phyloP scores from a whole-genome alignment of 75 land plant species.

The Sequoia sempervirens region DNA sequence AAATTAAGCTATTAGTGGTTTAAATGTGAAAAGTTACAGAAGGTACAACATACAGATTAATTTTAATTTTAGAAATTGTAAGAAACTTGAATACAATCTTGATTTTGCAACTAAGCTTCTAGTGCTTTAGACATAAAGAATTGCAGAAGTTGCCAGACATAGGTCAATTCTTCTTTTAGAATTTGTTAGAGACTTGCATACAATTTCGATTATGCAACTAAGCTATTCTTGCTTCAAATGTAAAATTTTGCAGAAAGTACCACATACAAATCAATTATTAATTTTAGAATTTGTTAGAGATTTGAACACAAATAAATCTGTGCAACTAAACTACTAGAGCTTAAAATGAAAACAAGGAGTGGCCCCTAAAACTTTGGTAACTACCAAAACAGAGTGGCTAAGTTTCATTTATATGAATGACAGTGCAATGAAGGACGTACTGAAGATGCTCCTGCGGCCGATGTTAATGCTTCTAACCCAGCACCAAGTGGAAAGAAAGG shows the following conservation, averaged over 20 bases:
- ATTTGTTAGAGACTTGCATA: not conserved
- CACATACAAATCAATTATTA: not conserved
- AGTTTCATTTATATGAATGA: not conserved
- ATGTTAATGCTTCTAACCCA: conserved; percentile 47
- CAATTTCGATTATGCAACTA: not conserved
- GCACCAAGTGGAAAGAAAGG: conserved; percentile 57
- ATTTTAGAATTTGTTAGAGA: not conserved
- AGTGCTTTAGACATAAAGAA: too few relatives aligned
- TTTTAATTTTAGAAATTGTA: too few relatives aligned
- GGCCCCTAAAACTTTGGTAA: not conserved
- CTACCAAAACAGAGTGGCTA: not conserved
- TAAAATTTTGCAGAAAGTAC: not conserved
- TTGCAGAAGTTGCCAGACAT: too few relatives aligned
- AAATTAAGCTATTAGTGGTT: not conserved
- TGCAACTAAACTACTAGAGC: not conserved
- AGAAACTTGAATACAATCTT: too few relatives aligned
- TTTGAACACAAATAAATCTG: not conserved
- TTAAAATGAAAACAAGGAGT: not conserved
- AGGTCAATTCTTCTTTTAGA: not conserved
- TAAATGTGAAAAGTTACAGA: not conserved
- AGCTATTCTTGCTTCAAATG: not conserved
- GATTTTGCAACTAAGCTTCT: too few relatives aligned
- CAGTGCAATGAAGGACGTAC: conserved; percentile 91
- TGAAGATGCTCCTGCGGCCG: conserved; percentile 94
- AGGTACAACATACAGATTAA: too few relatives aligned